These are phyloP conservation scores for Dryas octopetala DNA, from an alignment of 306 rosid genomes.

Conservation along the genomic window DNA sequence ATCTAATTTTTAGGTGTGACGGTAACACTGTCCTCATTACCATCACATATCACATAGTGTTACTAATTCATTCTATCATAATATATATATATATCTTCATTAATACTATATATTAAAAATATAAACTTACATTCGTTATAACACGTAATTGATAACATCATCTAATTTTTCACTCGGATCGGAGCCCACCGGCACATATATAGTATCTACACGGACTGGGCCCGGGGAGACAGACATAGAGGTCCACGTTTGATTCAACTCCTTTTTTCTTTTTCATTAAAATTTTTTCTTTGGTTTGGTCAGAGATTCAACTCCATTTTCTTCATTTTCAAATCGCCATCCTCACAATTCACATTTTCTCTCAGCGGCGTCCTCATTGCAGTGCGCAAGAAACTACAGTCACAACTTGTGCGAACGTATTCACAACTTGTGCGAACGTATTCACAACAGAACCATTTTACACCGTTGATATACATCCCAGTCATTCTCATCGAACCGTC, in stretches of 20 bases:
- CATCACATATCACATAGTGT: too few species aligned
- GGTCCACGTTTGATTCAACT: slow-evolving; percentile 28
- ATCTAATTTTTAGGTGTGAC: too few species aligned
- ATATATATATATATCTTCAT: too few species aligned
- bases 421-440: background rate
- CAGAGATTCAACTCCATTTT: background rate
- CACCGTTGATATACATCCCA: background rate
- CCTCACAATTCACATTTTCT: slow-evolving; percentile 9
- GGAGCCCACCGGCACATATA: background rate
- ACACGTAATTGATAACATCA: too few species aligned
- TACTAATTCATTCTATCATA: too few species aligned
- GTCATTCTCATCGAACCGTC: background rate
- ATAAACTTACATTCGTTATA: too few species aligned
- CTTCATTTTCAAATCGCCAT: background rate
- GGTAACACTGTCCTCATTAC: too few species aligned
- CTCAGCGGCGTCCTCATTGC: slow-evolving; percentile 7
- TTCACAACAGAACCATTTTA: background rate
- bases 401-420: background rate
- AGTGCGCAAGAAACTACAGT: background rate
- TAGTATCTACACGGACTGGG: background rate
- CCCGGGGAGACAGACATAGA: background rate
- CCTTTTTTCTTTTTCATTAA: background rate
- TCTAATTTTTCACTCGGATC: too few species aligned
- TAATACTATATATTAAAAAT: too few species aligned
- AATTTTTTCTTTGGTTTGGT: background rate